Conservation (phyloP, 352 stramenopile species). For the Globisporangium camurandrum region DNA sequence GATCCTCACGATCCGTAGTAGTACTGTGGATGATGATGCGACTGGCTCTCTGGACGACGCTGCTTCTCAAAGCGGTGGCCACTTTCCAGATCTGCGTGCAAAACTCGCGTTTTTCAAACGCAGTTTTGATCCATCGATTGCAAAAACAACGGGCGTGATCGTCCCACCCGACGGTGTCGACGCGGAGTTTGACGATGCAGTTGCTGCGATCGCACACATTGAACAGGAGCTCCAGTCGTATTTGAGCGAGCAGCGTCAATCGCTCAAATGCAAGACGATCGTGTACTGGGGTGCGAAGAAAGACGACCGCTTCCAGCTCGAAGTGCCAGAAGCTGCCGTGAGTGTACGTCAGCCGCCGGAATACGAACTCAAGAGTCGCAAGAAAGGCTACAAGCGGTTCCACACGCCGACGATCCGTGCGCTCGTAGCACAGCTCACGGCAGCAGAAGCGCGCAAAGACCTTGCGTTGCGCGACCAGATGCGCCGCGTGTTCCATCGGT, state of each 20-base stretch:
- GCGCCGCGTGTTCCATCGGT: slow-evolving; percentile 93
- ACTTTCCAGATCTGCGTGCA: slow-evolving; percentile 88
- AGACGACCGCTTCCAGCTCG: slow-evolving; percentile 90
- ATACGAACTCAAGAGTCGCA: slow-evolving; percentile 91
- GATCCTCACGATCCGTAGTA: slow-evolving; percentile 32
- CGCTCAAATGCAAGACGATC: slow-evolving; percentile 77
- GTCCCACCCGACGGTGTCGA: slow-evolving; percentile 93
- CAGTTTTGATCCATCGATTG: slow-evolving; percentile 94
- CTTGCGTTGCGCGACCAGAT: slow-evolving; percentile 86
- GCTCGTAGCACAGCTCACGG: slow-evolving; percentile 61
- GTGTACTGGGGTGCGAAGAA: slow-evolving; percentile 95
- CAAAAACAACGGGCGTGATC: slow-evolving; percentile 89
- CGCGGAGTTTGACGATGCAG: slow-evolving; percentile 90
- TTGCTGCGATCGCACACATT: slow-evolving; percentile 81
- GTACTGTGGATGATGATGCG: background rate
- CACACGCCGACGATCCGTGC: slow-evolving; percentile 84
- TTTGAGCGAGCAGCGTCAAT: slow-evolving; percentile 62
- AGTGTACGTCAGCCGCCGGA: slow-evolving; percentile 89
- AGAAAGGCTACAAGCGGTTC: slow-evolving; percentile 92
- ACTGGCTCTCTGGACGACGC: too few species aligned
- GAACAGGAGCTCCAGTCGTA: slow-evolving; percentile 90
- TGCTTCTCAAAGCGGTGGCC: slow-evolving; percentile 17
- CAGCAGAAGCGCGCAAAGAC: slow-evolving; percentile 75
- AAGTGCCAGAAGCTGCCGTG: slow-evolving; percentile 81
- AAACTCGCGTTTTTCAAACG: slow-evolving; percentile 94